A percentile compares a stretch with the other conserved stretches of the same genome.
phyloP scores from a whole-genome alignment of 2,329 filamentous ascomycete species.

The Rutstroemia sp. region DNA sequence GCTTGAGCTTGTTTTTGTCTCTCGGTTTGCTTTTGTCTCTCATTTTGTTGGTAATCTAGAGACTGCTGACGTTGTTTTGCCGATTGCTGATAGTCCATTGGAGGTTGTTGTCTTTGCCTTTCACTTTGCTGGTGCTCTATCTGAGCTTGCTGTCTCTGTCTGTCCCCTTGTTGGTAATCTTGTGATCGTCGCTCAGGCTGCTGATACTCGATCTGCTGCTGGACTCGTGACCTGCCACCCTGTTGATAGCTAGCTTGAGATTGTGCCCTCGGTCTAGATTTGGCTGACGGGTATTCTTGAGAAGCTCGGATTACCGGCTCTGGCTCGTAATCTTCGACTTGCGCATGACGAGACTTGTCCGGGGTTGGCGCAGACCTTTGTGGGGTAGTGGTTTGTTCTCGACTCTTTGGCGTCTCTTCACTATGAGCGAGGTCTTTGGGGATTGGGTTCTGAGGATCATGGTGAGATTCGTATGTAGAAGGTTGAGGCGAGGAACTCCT shows the following conservation, averaged over 20 bases:
- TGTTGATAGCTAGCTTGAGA: conserved; percentile 7
- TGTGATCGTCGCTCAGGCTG: conserved; percentile 6
- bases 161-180: conserved; percentile 6
- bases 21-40: conserved; percentile 8
- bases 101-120: conserved; percentile 4
- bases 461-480: conserved; percentile 85
- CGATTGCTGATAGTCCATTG: background rate
- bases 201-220: conserved; percentile 7
- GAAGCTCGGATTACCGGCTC: conserved; percentile 21
- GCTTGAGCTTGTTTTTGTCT: conserved; percentile 8
- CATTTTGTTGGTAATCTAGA: conserved; percentile 4
- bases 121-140: conserved; percentile 1
- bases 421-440: conserved; percentile 61
- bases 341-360: conserved; percentile 14
- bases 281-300: conserved; percentile 1
- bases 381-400: conserved; percentile 43
- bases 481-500: conserved; percentile 93
- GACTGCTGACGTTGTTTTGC: conserved; percentile 5
- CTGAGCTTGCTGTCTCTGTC: conserved; percentile 3
- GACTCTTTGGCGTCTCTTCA: conserved; percentile 33
- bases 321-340: conserved; percentile 25
- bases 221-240: background rate
- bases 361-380: conserved; percentile 36
- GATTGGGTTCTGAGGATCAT: conserved; percentile 72
- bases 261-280: conserved; percentile 5